Evolutionary conservation across 306 rosid genomes (phyloP).

Genomic region (Cyamopsis tetragonoloba): DNA sequence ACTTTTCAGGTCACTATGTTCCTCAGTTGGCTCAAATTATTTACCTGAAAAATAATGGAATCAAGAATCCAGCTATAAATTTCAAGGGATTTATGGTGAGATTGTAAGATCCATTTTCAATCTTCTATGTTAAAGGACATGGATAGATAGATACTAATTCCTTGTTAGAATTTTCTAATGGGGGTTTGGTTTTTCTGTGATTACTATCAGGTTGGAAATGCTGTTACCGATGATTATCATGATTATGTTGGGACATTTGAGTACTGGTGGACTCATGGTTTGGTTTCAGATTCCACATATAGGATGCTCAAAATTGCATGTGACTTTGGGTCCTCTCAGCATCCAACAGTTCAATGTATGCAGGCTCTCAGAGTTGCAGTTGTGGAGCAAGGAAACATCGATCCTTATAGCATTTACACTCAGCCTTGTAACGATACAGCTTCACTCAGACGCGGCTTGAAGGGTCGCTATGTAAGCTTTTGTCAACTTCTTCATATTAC

Average conservation of each 20-base stretch:
- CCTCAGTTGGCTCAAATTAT: slow-evolving; percentile 84
- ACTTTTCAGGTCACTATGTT: slow-evolving; percentile 81
- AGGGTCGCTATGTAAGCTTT: slow-evolving; percentile 80
- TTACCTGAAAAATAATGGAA: slow-evolving; percentile 63
- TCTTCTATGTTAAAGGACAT: neutral
- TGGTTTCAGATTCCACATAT: slow-evolving; percentile 91
- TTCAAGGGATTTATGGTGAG: slow-evolving; percentile 92
- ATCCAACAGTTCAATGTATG: slow-evolving; percentile 70
- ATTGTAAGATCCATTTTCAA: slow-evolving; percentile 8
- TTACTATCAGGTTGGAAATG: slow-evolving; percentile 80
- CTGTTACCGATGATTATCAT: slow-evolving; percentile 87
- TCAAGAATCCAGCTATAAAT: slow-evolving; percentile 67
- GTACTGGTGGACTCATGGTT: slow-evolving; percentile 96
- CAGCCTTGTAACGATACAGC: slow-evolving; percentile 60
- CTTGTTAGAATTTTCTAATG: slow-evolving; percentile 14
- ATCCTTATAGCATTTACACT: slow-evolving; percentile 79
- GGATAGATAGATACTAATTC: neutral
- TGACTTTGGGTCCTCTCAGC: slow-evolving; percentile 63
- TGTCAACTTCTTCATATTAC: neutral
- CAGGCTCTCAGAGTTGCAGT: slow-evolving; percentile 51
- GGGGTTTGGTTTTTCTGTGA: slow-evolving; percentile 10
- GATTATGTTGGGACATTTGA: slow-evolving; percentile 84
- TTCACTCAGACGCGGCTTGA: slow-evolving; percentile 51
- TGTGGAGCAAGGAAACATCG: slow-evolving; percentile 80
- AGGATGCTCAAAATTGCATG: slow-evolving; percentile 48